Evolutionary conservation across 2,329 filamentous ascomycete species (phyloP), one percentile per base, ranked within the genome.

Genomic region (Phialophora chinensis): DNA sequence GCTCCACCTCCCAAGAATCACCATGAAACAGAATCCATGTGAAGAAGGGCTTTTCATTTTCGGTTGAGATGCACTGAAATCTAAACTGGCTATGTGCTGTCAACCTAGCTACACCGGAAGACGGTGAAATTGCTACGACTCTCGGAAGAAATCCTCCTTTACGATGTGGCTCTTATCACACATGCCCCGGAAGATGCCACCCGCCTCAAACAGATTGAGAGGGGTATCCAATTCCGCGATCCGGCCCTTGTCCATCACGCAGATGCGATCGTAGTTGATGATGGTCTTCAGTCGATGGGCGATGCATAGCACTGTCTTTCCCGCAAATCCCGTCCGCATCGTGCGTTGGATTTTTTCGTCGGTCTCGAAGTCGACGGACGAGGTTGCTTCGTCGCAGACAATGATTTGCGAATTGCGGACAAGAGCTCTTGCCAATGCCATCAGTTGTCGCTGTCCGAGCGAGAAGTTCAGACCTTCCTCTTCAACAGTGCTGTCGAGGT

Each of bases 381-480:
- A 92, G 0, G 95, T 99, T 0, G 95, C 95, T 79, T 99, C 95
- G 81, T 99, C 95, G 78, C 94, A 97, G 58, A 99, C 90, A 73
- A 98, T 97, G 79, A 98, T 97, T 73, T 91, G 92, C 0, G 90
- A 91, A 52, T 90, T 88, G 44, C 94, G 89, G 4, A 98, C 94
- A 2, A 99, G 86, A 0, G 95, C 95, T 0, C 95, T 89, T 0
- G 93, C 93, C 0, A 99, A 85, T 0, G 95, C 95, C 91, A 98
- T 96, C 57, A 98, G 87, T 79, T 98, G 95, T 2, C 95, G 88
- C 80, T 98, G 94, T 6, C 94, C 94, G 10, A 98, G 88, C 0
- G 92, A 96, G 82, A 97, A 97, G 79, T 98, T 98, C 68, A 97
- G 85, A 0, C 95, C 95, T 80, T 97, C 94, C 76, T 98, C 95